phyloP scores from a whole-genome alignment of 2,329 filamentous ascomycete species.

The Cladosporium sp. region DNA sequence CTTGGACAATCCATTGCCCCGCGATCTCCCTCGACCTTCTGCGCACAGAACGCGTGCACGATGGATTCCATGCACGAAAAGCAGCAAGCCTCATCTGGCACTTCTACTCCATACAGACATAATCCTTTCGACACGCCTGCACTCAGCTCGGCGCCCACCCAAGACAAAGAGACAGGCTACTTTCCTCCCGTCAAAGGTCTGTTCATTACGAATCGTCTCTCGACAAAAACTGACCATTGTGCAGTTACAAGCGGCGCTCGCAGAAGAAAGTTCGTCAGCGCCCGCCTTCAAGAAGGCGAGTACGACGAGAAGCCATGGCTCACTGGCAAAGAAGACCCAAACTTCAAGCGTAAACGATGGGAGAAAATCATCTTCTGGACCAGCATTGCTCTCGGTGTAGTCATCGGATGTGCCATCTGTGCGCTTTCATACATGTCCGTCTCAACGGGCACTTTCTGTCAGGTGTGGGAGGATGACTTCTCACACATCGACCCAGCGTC shows the following conservation, averaged over 20 bases:
- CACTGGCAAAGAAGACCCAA: conserved; percentile 17
- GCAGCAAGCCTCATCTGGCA: conserved; percentile 4
- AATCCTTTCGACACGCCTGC: conserved; percentile 18
- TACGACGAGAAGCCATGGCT: conserved; percentile 20
- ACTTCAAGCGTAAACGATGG: conserved; percentile 50
- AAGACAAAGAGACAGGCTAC: conserved; percentile 15
- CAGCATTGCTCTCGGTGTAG: conserved; percentile 66
- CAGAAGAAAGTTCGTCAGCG: conserved; percentile 18
- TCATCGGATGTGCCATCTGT: conserved; percentile 69
- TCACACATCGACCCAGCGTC: conserved; percentile 56
- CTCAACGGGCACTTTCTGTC: conserved; percentile 70
- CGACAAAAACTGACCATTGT: not conserved
- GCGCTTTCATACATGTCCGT: conserved; percentile 69
- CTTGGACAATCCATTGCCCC: not conserved
- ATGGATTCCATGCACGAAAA: not conserved
- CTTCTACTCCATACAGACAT: conserved; percentile 9
- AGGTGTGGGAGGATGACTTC: conserved; percentile 65
- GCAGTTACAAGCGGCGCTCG: conserved; percentile 2
- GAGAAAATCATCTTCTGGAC: conserved; percentile 73
- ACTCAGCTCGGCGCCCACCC: conserved; percentile 11
- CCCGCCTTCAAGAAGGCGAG: conserved; percentile 18
- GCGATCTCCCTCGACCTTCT: not conserved
- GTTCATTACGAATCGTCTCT: not conserved
- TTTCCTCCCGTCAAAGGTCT: conserved; percentile 12
- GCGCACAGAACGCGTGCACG: not conserved